Conservation (phyloP, 495 filamentous ascomycete species). For the Lichenothelia convexa region DNA sequence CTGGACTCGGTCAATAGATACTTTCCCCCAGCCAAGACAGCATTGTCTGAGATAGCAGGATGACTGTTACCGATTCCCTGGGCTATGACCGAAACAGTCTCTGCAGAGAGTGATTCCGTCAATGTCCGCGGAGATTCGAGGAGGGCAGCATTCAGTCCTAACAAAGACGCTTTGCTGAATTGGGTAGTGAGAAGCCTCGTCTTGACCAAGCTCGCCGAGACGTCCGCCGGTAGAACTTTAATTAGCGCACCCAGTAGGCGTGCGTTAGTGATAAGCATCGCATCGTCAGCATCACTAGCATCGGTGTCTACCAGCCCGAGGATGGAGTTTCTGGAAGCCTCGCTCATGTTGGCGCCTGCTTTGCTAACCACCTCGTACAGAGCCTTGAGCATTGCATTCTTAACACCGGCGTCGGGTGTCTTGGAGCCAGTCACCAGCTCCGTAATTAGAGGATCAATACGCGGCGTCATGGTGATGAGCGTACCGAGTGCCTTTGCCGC, state of each 20-base stretch:
- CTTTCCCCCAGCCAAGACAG: constrained; percentile 87
- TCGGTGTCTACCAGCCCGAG: constrained; percentile 77
- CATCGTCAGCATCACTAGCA: constrained; percentile 49
- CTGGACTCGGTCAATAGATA: constrained; percentile 50
- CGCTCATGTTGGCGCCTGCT: constrained; percentile 85
- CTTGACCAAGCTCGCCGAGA: constrained; percentile 53
- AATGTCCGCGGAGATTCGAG: constrained; percentile 56
- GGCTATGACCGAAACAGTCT: constrained; percentile 55
- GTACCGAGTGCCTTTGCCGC: constrained; percentile 95
- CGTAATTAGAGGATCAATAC: constrained; percentile 78
- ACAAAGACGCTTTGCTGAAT: constrained; percentile 47
- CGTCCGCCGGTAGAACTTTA: constrained; percentile 54
- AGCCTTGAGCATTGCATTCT: constrained; percentile 93
- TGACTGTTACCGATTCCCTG: constrained; percentile 56
- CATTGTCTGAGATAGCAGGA: constrained; percentile 71
- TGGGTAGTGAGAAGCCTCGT: constrained; percentile 57
- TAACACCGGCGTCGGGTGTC: constrained; percentile 73
- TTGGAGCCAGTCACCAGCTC: constrained; percentile 89
- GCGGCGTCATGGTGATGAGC: constrained; percentile 84
- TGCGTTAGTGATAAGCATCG: constrained; percentile 74
- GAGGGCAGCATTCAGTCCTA: constrained; percentile 77
- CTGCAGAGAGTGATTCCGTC: constrained; percentile 43
- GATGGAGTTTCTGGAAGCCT: constrained; percentile 62
- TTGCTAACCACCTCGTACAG: constrained; percentile 92
- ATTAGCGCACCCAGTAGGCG: constrained; percentile 75